Conservation (phyloP, 2,329 filamentous ascomycete species). For the Bertia moriformis region DNA sequence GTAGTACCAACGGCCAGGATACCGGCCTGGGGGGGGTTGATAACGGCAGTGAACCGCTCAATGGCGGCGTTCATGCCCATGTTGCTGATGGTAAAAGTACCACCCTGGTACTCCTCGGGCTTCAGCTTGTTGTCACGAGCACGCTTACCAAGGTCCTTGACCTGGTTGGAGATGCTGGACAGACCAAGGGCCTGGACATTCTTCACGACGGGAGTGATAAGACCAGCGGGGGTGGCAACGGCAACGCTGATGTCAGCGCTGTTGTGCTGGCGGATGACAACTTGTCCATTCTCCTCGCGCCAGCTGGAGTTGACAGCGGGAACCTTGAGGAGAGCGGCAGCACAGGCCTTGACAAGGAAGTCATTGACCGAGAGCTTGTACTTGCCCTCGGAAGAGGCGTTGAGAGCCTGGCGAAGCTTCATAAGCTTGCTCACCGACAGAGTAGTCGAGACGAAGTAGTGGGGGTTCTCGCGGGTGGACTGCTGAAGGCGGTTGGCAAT, state of each 20-base stretch:
- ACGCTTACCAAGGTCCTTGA: conserved; percentile 95
- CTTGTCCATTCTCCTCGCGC: conserved; percentile 45
- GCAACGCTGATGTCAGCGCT: conserved; percentile 90
- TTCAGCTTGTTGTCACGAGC: conserved; percentile 96
- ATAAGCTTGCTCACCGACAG: conserved; percentile 89
- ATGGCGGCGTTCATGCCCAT: conserved; percentile 99
- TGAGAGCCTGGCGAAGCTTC: conserved; percentile 88
- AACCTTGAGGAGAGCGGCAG: conserved; percentile 78
- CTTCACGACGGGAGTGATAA: conserved; percentile 96
- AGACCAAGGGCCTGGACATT: conserved; percentile 77
- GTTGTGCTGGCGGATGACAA: conserved; percentile 79
- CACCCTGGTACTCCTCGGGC: conserved; percentile 98
- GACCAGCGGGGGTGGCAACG: conserved; percentile 78
- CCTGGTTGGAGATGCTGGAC: conserved; percentile 68
- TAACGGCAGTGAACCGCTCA: conserved; percentile 93
- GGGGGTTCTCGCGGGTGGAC: conserved; percentile 85
- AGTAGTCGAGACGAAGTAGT: conserved; percentile 89
- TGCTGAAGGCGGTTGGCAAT: conserved; percentile 83
- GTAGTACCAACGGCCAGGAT: conserved; percentile 92
- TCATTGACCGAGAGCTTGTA: conserved; percentile 99
- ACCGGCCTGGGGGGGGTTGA: conserved; percentile 94
- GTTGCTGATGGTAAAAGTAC: conserved; percentile 98
- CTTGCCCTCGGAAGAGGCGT: conserved; percentile 73
- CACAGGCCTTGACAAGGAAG: conserved; percentile 95
- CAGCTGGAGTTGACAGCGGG: conserved; percentile 92